Evolutionary conservation across 1,139 yeast genomes (phyloP), one percentile per base, ranked within the genome.

Genomic region (Yamadazyma spencermartinsiae): DNA sequence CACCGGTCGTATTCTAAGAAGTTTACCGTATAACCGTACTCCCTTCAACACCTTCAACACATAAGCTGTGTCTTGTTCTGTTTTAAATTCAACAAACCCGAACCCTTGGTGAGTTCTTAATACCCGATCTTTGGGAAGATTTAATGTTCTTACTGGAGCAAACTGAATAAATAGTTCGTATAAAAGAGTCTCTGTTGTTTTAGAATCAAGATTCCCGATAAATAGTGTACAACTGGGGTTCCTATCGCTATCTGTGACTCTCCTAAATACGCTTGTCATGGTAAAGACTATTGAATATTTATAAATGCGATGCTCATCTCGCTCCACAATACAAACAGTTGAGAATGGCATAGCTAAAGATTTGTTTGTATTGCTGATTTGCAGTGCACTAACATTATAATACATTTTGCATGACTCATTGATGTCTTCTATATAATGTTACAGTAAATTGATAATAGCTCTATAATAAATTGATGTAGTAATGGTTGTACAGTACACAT

Each of bases 121-220:
- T 4, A 88, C 72, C 47, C 90, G 71, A 55, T 89, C 97, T 51
- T 80, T 81, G 4, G 98, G 98, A 50, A 92, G 68, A 49, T 83
- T 75, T 10, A 92, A 72, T 24, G 78, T 71, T 35, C 69, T 68
- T 4, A 92, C 75, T 0, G 96, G 96, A 0, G 95, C 94, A 37
- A 87, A 82, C 57, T 92, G 98, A 10, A 86, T 63, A 60, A 89
- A 83, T 24, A 92, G 71, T 58, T 92, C 98, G 55, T 83, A 87
- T 35, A 94, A 60, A 14, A 85, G 51, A 2, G 73, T 63, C 47
- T 86, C 95, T 1, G 79, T 78, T 2, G 80, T 95, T 35, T 78
- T 75, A 2, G 82, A 79, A 48, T 87, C 96, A 8, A 92, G 63
- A 50, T 88, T 88, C 1, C 98, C 98, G 18, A 90, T 76, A 56